Base-by-base conservation (phyloP, 2,329 filamentous ascomycete species). In the Penicillium brasilianum region DNA sequence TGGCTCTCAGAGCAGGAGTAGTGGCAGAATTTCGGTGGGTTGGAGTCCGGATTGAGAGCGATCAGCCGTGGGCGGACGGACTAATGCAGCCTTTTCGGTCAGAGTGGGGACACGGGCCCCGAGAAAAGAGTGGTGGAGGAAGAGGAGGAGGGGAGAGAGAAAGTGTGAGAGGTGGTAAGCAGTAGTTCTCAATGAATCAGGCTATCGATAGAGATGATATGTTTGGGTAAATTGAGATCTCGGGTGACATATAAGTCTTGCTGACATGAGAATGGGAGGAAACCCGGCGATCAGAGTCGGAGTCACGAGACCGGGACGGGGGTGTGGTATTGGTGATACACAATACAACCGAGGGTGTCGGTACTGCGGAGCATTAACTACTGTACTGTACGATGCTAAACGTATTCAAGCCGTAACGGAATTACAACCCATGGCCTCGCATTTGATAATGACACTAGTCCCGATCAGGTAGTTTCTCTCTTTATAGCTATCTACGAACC, bases 51-150 rank as follows among this genome's bases (percentile, higher is more conserved):
- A 70, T 68, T 66, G 60, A 71, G 68, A 63, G 67, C 56, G 69
- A 71, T 71, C 69, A 67, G 66, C 69, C 66, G 66, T 68, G 64
- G 63, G 59, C 58, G 60, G 62, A 59, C 60, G 65, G 65, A 66
- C 69, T 69, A 70, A 70, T 71, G 68, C 69, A 71, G 66, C 59
- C 62, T 58, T 66, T 69, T 67, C 30, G 63, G 67, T 61, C 54
- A 55, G 49, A 58, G 67, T 67, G 66, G 66, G 58, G 67, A 66
- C 65, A 60, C 57, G 37, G 55, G 37, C 61, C 62, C 54, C 60
- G 66, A 54, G 46, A 60, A 18, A 46, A 10, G 32, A 34, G 25
- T 34, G 32, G 32, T 34, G 32, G 11, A 34, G 25, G 25, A 28
- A 6, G 25, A 28, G 25, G 25, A 28, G 36, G 34, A 41, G 16